phyloP scores from a whole-genome alignment of 441 rosid species.

The Adansonia grandidieri region DNA sequence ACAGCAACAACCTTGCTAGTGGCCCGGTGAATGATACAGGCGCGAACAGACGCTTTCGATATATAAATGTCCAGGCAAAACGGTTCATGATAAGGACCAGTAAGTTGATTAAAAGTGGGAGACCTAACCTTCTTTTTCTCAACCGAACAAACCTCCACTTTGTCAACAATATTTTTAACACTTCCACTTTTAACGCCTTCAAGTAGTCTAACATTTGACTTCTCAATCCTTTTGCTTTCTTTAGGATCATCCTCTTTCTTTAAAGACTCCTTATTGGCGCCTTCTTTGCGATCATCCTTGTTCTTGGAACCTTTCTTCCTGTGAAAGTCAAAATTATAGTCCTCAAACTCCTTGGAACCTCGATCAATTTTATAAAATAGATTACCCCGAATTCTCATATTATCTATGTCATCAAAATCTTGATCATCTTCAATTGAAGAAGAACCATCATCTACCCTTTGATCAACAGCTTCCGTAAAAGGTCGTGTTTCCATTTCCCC shows the following conservation, averaged over 20 bases:
- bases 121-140: slow-evolving; percentile 61
- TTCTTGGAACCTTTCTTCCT: slow-evolving; percentile 55
- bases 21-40: slow-evolving; percentile 79
- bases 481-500: slow-evolving; percentile 22
- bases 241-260: slow-evolving; percentile 38
- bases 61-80: slow-evolving; percentile 82
- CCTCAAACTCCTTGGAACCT: slow-evolving; percentile 80
- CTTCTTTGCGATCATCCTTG: slow-evolving; percentile 37
- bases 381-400: slow-evolving; percentile 25
- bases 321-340: slow-evolving; percentile 71
- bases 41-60: slow-evolving; percentile 85
- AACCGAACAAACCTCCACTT: slow-evolving; percentile 28
- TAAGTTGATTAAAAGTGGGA: slow-evolving; percentile 86
- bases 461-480: slow-evolving; percentile 25
- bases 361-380: slow-evolving; percentile 53
- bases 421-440: slow-evolving; percentile 35
- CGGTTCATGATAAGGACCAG: slow-evolving; percentile 83
- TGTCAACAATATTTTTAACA: slow-evolving; percentile 22
- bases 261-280: slow-evolving; percentile 31
- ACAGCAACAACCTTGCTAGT: slow-evolving; percentile 75
- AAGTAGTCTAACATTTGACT: slow-evolving; percentile 20
- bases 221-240: slow-evolving; percentile 44
- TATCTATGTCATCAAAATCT: slow-evolving; percentile 75
- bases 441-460: slow-evolving; percentile 21
- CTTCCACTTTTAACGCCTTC: slow-evolving; percentile 30